Percentiles rank a stretch among this genome's conserved stretches.
Conservation (phyloP, 257 asterid genomes). For the Solanum paucissectum region DNA sequence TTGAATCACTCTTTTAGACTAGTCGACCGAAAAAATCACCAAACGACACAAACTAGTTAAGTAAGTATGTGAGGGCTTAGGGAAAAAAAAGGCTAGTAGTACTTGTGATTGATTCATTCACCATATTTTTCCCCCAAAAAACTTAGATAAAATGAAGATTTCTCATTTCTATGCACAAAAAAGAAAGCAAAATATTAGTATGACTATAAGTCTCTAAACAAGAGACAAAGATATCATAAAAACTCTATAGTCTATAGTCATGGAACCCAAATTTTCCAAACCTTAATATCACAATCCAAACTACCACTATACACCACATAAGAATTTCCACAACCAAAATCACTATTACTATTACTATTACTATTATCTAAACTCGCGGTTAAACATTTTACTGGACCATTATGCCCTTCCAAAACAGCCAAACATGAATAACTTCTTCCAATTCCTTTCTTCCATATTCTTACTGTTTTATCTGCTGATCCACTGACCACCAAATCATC, state of each 20-base stretch:
- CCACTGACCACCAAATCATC: constrained; percentile 61
- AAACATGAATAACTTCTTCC: constrained; percentile 49
- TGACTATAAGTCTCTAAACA: neutral
- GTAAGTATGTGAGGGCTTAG: too few species aligned
- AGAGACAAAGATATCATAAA: neutral
- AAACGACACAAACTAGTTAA: neutral
- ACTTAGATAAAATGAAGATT: neutral
- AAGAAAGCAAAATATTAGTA: neutral
- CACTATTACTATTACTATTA: neutral
- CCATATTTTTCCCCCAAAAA: neutral
- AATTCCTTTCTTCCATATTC: constrained; percentile 56
- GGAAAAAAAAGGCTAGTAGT: neutral
- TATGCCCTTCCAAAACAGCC: constrained; percentile 65
- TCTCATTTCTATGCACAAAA: neutral
- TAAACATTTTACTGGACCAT: constrained; percentile 70
- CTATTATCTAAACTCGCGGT: constrained; percentile 26
- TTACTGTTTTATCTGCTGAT: constrained; percentile 61
- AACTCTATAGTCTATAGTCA: neutral
- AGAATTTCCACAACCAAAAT: constrained; percentile 9
- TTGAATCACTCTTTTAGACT: neutral
- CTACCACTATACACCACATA: constrained; percentile 58
- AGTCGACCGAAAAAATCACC: neutral
- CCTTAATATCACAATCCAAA: constrained; percentile 59
- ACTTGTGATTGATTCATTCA: neutral
- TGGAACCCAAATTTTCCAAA: constrained; percentile 45